Base-by-base conservation (phyloP, 2,329 filamentous ascomycete species). In the Chaetomium globosum region DNA sequence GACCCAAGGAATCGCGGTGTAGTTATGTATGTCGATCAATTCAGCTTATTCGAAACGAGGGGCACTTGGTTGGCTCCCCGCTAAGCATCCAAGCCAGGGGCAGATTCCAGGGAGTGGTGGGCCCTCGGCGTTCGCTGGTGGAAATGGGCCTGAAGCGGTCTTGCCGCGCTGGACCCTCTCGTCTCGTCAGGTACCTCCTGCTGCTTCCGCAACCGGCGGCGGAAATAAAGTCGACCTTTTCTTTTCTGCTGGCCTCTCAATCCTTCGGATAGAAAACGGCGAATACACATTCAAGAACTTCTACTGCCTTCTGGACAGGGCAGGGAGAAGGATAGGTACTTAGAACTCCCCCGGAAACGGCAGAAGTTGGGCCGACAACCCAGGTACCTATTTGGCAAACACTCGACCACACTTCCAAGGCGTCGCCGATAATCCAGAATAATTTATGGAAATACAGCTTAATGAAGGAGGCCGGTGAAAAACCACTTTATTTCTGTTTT, bases 21-120 rank as follows among this genome's bases (percentile, higher is more conserved):
- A 19, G 36, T 4, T 39, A 43, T 43, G 39, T n/a, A 16, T 16
- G 19, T 43, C 39, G 55, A 26, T 26, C 26, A 57, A 4, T 46
- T 30, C 55, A 46, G 55, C n/a, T 28, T 46, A 16, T 58, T 58
- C 43, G 21, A 60, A 39, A 60, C 58, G 58, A 60, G 58, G 30
- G 30, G 30, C 46, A 60, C 28, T 30, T 13, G 2, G 28, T 36
- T 33, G 31, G 46, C 21, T 23, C 46, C 39, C 30, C 33, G 57
- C 57, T 30, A 59, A 60, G 30, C 58, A 26, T 6, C 31, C 30
- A 36, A 43, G 5, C 39, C 39, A n/a, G 36, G 36, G 16, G 39
- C 39, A 19, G 39, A n/a, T 43, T n/a, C 39, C 39, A 43, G 39
- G 39, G 16, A 16, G 13, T 43, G 39, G 39, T 26, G 26, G 39